Conservation (phyloP, 306 rosid genomes). For the Psophocarpus tetragonolobus region DNA sequence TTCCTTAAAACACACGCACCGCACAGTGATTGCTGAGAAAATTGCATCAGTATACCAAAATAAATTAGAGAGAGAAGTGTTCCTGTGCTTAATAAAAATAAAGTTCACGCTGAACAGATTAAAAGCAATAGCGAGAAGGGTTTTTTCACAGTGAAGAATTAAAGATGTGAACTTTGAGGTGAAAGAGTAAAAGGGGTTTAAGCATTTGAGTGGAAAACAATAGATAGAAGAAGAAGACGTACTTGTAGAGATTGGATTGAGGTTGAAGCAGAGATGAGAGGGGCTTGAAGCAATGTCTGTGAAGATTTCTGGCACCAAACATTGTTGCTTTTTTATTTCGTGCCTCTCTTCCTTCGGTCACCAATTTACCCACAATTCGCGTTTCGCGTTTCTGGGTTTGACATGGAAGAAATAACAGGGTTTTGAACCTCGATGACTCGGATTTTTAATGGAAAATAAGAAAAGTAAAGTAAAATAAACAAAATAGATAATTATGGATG, state of each 20-base stretch:
- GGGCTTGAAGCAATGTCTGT: constrained; percentile 56
- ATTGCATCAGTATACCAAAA: not conserved
- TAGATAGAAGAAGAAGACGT: not conserved
- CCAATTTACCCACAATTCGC: not conserved
- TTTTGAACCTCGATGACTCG: not conserved
- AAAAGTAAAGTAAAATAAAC: no score
- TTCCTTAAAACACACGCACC: not conserved
- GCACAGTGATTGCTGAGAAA: not conserved
- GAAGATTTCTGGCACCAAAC: constrained; percentile 62
- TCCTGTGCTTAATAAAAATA: not conserved
- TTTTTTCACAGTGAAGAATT: not conserved
- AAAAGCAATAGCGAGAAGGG: not conserved
- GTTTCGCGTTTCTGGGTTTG: not conserved
- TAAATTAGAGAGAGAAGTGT: not conserved
- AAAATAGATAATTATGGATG: no score
- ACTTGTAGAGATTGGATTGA: constrained; percentile 61
- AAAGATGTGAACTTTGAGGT: constrained; percentile 22
- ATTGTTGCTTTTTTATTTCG: constrained; percentile 40
- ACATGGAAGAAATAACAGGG: not conserved
- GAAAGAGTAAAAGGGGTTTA: constrained; percentile 24
- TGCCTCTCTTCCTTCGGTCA: constrained; percentile 21
- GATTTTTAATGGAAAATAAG: no score
- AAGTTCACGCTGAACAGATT: not conserved
- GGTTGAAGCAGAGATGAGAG: constrained; percentile 57
- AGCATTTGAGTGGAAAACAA: not conserved